Evolutionary conservation across 106 monocot genomes (phyloP).

Genomic region (Xerophyta viscosa): DNA sequence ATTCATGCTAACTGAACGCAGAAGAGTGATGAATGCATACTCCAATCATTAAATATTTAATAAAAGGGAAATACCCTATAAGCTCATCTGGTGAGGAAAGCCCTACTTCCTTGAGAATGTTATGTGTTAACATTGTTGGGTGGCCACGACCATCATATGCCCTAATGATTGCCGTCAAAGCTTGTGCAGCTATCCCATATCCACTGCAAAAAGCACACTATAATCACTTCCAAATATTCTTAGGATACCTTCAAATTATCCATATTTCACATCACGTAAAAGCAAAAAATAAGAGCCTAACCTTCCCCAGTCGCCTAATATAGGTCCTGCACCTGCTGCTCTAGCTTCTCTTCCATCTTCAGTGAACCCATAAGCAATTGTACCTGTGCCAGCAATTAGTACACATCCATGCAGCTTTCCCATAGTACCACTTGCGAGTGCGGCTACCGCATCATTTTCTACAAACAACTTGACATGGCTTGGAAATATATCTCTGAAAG

Average conservation of each 20-base stretch:
- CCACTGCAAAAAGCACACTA: conserved; percentile 69
- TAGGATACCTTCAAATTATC: too few species aligned
- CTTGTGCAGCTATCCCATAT: conserved; percentile 91
- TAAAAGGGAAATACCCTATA: conserved; percentile 58
- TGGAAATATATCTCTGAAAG: conserved; percentile 69
- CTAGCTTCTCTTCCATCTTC: conserved; percentile 84
- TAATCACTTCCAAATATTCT: conserved; percentile 5
- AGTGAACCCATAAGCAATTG: conserved; percentile 89
- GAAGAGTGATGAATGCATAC: too few species aligned
- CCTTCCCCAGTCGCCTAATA: conserved; percentile 99
- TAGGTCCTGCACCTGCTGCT: conserved; percentile 91
- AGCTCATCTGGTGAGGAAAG: conserved; percentile 91
- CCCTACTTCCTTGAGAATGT: conserved; percentile 56
- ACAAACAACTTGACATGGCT: conserved; percentile 71
- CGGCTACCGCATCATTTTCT: conserved; percentile 96
- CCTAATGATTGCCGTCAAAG: conserved; percentile 85
- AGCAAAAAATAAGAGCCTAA: conserved; percentile 17
- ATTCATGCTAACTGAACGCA: too few species aligned
- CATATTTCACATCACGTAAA: background rate
- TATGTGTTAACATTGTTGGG: conserved; percentile 56
- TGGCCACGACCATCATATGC: conserved; percentile 96
- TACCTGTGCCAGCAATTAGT: conserved; percentile 88
- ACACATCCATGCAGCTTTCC: conserved; percentile 97
- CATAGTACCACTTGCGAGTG: conserved; percentile 94
- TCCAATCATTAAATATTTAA: background rate